A percentile compares a stretch with the other conserved stretches of the same genome.
phyloP scores from a whole-genome alignment of 106 monocot species.

The Apostasia ramifera region DNA sequence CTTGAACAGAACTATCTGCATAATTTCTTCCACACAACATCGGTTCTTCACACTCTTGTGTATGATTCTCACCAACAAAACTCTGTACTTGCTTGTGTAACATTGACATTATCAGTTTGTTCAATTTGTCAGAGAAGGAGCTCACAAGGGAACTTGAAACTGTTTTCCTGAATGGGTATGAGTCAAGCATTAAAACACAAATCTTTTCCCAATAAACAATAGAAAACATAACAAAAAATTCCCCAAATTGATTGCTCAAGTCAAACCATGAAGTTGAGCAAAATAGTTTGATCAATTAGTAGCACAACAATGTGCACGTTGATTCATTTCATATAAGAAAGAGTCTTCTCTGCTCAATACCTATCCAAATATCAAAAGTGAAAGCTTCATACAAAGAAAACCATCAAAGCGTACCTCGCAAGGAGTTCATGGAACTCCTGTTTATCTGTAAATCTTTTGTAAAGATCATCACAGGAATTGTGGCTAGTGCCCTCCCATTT shows the following conservation, averaged over 20 bases:
- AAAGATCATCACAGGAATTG: too few relatives aligned
- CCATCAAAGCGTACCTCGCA: neutral
- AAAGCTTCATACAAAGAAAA: too few relatives aligned
- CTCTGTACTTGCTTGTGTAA: slow-evolving; percentile 31
- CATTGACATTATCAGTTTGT: slow-evolving; percentile 32
- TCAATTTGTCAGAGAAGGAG: slow-evolving; percentile 49
- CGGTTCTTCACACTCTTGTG: slow-evolving; percentile 15
- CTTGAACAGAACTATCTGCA: slow-evolving; percentile 18
- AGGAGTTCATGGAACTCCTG: neutral
- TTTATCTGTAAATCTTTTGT: neutral
- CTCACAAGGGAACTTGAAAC: slow-evolving; percentile 51
- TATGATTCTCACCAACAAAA: slow-evolving; percentile 11
- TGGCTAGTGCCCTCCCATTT: too few relatives aligned
- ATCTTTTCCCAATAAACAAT: neutral
- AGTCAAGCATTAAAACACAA: neutral
- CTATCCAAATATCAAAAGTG: too few relatives aligned
- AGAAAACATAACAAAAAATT: too few relatives aligned
- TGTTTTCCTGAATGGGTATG: slow-evolving; percentile 28
- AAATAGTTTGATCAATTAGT: too few relatives aligned
- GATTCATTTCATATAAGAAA: too few relatives aligned
- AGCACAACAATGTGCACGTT: too few relatives aligned
- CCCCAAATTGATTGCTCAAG: neutral
- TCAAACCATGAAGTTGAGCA: too few relatives aligned
- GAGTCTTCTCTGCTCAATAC: too few relatives aligned
- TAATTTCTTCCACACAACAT: slow-evolving; percentile 14